phyloP scores from a whole-genome alignment of 305 asterid species.

The Petunia hybrid region DNA sequence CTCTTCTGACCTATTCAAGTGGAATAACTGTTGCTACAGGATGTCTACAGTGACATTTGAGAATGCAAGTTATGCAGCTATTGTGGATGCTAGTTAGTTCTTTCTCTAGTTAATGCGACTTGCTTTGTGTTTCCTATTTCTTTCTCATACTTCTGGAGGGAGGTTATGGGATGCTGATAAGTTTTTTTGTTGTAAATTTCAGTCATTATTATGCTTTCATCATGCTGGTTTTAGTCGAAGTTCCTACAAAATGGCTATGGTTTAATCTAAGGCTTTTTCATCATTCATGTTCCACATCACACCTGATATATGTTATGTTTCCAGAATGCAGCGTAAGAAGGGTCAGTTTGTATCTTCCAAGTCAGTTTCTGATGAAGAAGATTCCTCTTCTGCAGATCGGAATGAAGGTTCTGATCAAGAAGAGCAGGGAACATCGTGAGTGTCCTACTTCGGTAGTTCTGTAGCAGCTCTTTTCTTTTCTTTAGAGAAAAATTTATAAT shows the following conservation, averaged over 20 bases:
- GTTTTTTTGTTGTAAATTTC: too few species aligned
- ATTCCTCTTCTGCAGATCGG: slow-evolving; percentile 78
- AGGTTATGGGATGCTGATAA: too few species aligned
- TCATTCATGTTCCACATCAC: neutral
- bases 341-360: slow-evolving; percentile 95
- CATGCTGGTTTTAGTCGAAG: neutral
- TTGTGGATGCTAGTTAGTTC: too few species aligned
- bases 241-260: neutral
- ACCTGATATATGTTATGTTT: slow-evolving; percentile 22
- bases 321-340: slow-evolving; percentile 99
- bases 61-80: too few species aligned
- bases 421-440: slow-evolving; percentile 90
- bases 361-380: slow-evolving; percentile 74
- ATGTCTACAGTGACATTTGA: too few species aligned
- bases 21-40: too few species aligned
- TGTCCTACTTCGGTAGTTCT: slow-evolving; percentile 30
- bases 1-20: too few species aligned
- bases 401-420: slow-evolving; percentile 67
- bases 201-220: too few species aligned
- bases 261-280: neutral
- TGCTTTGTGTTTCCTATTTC: too few species aligned
- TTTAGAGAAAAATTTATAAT: neutral
- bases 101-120: too few species aligned
- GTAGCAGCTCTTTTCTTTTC: neutral
- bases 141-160: too few species aligned